Evolutionary conservation across 2,329 filamentous ascomycete genomes (phyloP).

Genomic region (Dactylella cylindrospora): DNA sequence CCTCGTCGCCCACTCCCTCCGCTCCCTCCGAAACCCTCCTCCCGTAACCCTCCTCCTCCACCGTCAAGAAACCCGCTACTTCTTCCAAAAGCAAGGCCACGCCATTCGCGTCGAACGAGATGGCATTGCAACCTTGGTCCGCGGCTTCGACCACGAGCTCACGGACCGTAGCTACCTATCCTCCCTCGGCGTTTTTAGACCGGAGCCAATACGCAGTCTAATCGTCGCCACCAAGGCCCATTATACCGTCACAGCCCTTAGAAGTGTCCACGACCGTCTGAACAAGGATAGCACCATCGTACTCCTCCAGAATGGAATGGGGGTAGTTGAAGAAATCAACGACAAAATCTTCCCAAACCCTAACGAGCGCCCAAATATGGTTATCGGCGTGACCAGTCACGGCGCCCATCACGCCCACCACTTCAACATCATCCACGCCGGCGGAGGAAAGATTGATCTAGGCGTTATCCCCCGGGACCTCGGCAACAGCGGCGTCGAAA

Average conservation of each 20-base stretch:
- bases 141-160: slow-evolving; percentile 49
- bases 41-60: slow-evolving; percentile 81
- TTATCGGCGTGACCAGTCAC: slow-evolving; percentile 69
- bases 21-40: slow-evolving; percentile 63
- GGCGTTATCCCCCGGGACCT: slow-evolving; percentile 56
- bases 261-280: slow-evolving; percentile 67
- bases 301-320: slow-evolving; percentile 79
- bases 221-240: slow-evolving; percentile 77
- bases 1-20: slow-evolving; percentile 73
- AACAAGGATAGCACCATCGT: slow-evolving; percentile 69
- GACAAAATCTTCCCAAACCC: slow-evolving; percentile 68
- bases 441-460: slow-evolving; percentile 62
- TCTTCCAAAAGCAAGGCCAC: slow-evolving; percentile 56
- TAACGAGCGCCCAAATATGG: slow-evolving; percentile 68
- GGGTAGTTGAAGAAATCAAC: slow-evolving; percentile 77
- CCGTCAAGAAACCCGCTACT: slow-evolving; percentile 56
- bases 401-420: slow-evolving; percentile 56
- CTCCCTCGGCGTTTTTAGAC: slow-evolving; percentile 19
- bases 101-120: slow-evolving; percentile 55
- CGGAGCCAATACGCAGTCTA: slow-evolving; percentile 64
- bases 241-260: slow-evolving; percentile 66
- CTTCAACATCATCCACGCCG: slow-evolving; percentile 62
- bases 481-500: slow-evolving; percentile 43
- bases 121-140: slow-evolving; percentile 50
- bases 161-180: slow-evolving; percentile 11